phyloP scores from a whole-genome alignment of 495 filamentous ascomycete species.

The Hapsidospora chrysogenum region DNA sequence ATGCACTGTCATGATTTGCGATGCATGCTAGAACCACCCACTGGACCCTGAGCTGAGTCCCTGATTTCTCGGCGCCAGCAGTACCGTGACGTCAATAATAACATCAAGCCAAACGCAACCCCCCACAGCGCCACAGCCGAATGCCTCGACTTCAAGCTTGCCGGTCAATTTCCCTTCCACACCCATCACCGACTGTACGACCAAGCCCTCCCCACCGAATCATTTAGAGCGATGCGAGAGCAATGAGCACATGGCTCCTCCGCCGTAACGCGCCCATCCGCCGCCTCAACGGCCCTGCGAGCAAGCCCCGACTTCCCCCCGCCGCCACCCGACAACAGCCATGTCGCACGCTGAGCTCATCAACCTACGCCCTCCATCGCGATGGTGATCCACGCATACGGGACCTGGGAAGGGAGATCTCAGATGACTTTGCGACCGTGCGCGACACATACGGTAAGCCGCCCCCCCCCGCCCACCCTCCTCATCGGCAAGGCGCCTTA shows the following conservation, averaged over 20 bases:
- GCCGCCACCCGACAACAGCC: not conserved
- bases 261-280: too few relatives aligned
- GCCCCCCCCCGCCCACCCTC: not conserved
- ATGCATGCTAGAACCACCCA: too few relatives aligned
- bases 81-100: too few relatives aligned
- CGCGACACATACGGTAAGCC: slow-evolving; percentile 50
- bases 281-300: not conserved
- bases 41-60: too few relatives aligned
- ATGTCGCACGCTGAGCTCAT: too few relatives aligned
- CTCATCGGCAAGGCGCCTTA: not conserved
- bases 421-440: slow-evolving; percentile 60
- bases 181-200: not conserved
- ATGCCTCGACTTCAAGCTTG: too few relatives aligned
- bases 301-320: not conserved
- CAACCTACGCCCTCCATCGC: not conserved
- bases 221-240: too few relatives aligned
- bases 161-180: not conserved
- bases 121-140: too few relatives aligned
- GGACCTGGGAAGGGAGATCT: slow-evolving; percentile 48
- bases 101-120: too few relatives aligned
- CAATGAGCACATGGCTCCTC: not conserved
- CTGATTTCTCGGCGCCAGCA: too few relatives aligned
- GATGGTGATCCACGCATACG: slow-evolving; percentile 11
- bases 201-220: not conserved
- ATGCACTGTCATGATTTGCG: too few relatives aligned